Conservation (phyloP, 1,284 basidiomycete genomes). For the Sporisorium reilianum region DNA sequence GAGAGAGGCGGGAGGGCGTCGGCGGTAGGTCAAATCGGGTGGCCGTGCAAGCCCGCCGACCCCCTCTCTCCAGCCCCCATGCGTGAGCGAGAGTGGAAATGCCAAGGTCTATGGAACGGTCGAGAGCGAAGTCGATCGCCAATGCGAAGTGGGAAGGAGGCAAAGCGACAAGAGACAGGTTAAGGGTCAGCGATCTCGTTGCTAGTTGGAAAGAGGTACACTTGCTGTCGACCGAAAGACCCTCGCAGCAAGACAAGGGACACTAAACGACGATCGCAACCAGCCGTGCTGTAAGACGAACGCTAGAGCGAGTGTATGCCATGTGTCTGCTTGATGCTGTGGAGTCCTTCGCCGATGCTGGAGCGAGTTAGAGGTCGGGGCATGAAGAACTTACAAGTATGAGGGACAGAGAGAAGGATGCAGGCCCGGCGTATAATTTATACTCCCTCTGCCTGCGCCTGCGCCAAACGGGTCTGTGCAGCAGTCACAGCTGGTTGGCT, state of each 20-base stretch:
- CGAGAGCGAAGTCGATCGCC: not conserved
- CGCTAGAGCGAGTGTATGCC: not conserved
- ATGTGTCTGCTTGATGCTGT: not conserved
- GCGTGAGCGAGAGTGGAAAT: slow-evolving; percentile 59
- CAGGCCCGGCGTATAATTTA: slow-evolving; percentile 14
- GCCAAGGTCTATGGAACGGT: slow-evolving; percentile 49
- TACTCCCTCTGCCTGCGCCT: slow-evolving; percentile 16
- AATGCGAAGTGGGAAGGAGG: not conserved
- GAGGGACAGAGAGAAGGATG: slow-evolving; percentile 9
- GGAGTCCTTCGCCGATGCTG: not conserved
- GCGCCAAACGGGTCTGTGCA: slow-evolving; percentile 16
- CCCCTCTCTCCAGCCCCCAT: slow-evolving; percentile 57
- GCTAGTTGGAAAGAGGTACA: not conserved
- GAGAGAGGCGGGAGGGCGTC: slow-evolving; percentile 57
- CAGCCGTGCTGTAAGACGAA: slow-evolving; percentile 8
- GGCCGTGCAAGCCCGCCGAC: slow-evolving; percentile 58
- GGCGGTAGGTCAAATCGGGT: slow-evolving; percentile 57
- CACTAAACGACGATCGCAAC: not conserved
- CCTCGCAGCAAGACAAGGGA: not conserved
- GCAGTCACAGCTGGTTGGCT: not conserved
- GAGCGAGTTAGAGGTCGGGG: slow-evolving; percentile 22
- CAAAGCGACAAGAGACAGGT: not conserved
- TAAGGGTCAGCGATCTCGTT: not conserved
- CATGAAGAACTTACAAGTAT: slow-evolving; percentile 47
- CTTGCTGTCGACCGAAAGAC: not conserved